These are phyloP conservation scores for Hyparrhenia diplandra DNA, from an alignment of 176 grass and related monocot species.

Conservation along the genomic window DNA sequence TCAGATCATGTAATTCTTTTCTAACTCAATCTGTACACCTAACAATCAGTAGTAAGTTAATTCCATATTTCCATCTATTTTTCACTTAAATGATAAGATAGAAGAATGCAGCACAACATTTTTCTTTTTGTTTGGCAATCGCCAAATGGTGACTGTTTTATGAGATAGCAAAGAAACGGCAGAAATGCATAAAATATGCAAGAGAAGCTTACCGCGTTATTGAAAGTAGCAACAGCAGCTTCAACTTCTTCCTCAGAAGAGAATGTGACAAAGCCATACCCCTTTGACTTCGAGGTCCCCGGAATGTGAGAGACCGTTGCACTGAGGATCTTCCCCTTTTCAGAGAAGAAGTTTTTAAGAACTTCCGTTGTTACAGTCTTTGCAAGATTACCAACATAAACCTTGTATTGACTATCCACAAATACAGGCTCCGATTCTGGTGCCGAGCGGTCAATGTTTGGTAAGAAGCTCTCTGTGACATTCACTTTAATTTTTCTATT, in stretches of 20 bases:
- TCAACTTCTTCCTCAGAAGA: conserved; percentile 86
- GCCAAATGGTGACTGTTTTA: background rate
- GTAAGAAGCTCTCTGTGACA: conserved; percentile 75
- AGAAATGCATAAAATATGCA: background rate
- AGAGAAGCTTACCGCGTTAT: conserved; percentile 61
- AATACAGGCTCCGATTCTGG: conserved; percentile 68
- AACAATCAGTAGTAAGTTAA: background rate
- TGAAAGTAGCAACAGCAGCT: conserved; percentile 77
- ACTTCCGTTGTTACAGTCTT: conserved; percentile 74
- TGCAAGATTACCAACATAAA: conserved; percentile 92
- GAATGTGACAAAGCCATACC: conserved; percentile 87
- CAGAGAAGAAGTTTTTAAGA: conserved; percentile 88
- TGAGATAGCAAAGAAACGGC: background rate
- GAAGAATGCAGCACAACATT: background rate
- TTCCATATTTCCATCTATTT: background rate
- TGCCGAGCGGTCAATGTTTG: conserved; percentile 43
- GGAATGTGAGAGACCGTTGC: conserved; percentile 74
- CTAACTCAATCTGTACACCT: background rate
- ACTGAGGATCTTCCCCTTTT: conserved; percentile 81
- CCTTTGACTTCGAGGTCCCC: conserved; percentile 83
- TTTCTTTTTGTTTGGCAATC: background rate
- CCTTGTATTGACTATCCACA: conserved; percentile 89
- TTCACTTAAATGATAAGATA: background rate
- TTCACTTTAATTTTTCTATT: conserved; percentile 91
- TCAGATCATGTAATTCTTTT: background rate